A percentile compares a stretch with the other conserved stretches of the same genome.
These are phyloP conservation scores for Dianthus caryophyllus DNA, from an alignment of 148 eudicot genomes.

Conservation along the genomic window DNA sequence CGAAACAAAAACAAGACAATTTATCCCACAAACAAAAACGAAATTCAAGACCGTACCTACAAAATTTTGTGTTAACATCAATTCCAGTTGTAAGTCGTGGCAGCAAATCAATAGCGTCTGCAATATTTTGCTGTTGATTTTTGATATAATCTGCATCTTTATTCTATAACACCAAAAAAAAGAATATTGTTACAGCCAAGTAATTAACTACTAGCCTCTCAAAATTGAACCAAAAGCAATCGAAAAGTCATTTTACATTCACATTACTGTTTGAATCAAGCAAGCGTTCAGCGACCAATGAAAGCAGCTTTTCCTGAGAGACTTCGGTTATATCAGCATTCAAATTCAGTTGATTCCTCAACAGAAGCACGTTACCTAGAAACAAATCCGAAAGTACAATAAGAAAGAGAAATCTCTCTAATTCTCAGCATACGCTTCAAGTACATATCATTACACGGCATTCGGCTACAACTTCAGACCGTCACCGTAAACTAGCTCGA, in stretches of 20 bases:
- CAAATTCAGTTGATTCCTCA: slow-evolving; percentile 74
- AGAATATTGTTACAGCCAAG: slow-evolving; percentile 17
- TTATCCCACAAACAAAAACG: background rate
- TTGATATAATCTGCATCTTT: slow-evolving; percentile 77
- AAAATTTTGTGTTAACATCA: slow-evolving; percentile 87
- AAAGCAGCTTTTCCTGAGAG: slow-evolving; percentile 89
- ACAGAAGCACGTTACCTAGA: slow-evolving; percentile 79
- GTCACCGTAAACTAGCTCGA: background rate
- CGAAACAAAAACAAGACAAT: background rate
- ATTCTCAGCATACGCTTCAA: slow-evolving; percentile 1
- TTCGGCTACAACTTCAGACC: background rate
- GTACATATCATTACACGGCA: background rate
- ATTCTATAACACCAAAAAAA: slow-evolving; percentile 45
- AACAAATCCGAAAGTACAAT: background rate
- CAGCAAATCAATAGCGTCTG: slow-evolving; percentile 94
- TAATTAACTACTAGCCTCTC: background rate
- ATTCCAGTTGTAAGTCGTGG: slow-evolving; percentile 91
- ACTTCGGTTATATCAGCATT: slow-evolving; percentile 64
- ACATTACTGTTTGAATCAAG: slow-evolving; percentile 79
- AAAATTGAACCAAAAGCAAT: slow-evolving; percentile 2
- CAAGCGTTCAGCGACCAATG: slow-evolving; percentile 84
- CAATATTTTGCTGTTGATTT: slow-evolving; percentile 81
- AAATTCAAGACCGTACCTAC: slow-evolving; percentile 45
- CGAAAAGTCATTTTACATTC: slow-evolving; percentile 39
- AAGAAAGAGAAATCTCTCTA: background rate